Base-by-base conservation (phyloP, 1,284 basidiomycete genomes). In the Tranzscheliella williamsii region DNA sequence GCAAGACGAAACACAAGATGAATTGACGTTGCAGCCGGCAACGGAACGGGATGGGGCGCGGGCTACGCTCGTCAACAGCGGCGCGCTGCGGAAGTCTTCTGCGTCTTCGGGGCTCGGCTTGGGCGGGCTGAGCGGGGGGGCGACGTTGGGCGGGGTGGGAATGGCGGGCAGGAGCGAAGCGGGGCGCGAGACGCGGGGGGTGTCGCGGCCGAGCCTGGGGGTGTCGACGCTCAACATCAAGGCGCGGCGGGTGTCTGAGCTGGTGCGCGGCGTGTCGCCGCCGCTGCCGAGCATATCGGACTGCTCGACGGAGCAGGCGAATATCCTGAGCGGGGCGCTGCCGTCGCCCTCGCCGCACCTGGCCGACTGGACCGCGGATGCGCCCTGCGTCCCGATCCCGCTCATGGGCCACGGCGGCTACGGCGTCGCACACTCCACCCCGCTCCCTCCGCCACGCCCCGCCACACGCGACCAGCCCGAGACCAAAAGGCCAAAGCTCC, bases 61-160 rank as follows among this genome's bases (percentile, higher is more conserved):
- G 3, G 38, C 32, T 12, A 57, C 60, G 13, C 45, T 63, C 4
- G 53, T 63, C 60, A 63, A 63, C 42, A 63, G 60, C 16, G 60
- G 60, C 18, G 42, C 60, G 1, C 37, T 63, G 15, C 60, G 60
- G 2, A 23, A 43, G 1, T 36, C 30, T 7, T 24, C 33, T 0
- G 18, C 17, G 7, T 5, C 51, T 2, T 52, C 40, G 7, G 39
- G 32, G 15, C 38, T 49, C 5, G 38, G 49, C 11, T 2, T 44
- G 15, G 16, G 34, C 7, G n/a, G n/a, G n/a, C n/a, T n/a, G n/a
- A n/a, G n/a, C n/a, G n/a, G n/a, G n/a, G n/a, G n/a, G n/a, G n/a
- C n/a, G n/a, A n/a, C n/a, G n/a, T n/a, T n/a, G n/a, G n/a, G n/a
- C n/a, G n/a, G n/a, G n/a, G n/a, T n/a, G n/a, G n/a, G n/a, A n/a